These are phyloP conservation scores for Irineochytrium annulatum DNA, from an alignment of 192 early-diverging fungal genomes.

Conservation along the genomic window DNA sequence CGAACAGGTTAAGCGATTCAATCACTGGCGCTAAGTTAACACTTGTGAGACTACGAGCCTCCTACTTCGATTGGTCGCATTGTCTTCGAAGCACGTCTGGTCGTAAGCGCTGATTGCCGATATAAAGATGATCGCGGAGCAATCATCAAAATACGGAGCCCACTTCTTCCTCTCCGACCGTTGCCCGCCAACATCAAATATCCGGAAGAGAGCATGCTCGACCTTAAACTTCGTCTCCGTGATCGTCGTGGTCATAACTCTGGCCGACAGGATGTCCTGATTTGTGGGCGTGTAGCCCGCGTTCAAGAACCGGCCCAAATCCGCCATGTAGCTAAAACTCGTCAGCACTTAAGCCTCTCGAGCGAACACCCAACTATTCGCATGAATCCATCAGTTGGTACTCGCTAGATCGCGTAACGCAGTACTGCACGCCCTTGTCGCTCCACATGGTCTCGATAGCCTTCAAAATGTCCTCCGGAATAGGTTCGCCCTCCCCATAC, in stretches of 20 bases:
- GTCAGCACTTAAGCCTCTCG: not conserved
- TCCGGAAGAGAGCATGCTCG: slow-evolving; percentile 43
- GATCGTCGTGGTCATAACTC: slow-evolving; percentile 66
- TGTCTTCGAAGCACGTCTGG: slow-evolving; percentile 56
- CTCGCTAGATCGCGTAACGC: slow-evolving; percentile 29
- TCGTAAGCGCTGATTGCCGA: slow-evolving; percentile 58
- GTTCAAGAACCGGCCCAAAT: slow-evolving; percentile 43
- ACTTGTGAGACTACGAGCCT: not conserved
- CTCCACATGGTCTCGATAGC: slow-evolving; percentile 29
- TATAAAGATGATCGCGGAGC: slow-evolving; percentile 61
- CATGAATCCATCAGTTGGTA: slow-evolving; percentile 43
- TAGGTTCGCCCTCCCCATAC: slow-evolving; percentile 33
- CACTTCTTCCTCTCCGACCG: slow-evolving; percentile 58
- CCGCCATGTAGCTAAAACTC: slow-evolving; percentile 22
- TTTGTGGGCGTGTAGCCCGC: slow-evolving; percentile 58
- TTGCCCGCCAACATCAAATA: slow-evolving; percentile 67
- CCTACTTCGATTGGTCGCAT: slow-evolving; percentile 46
- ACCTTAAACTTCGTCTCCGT: slow-evolving; percentile 64
- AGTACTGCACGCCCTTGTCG: slow-evolving; percentile 36
- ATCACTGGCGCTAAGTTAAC: slow-evolving; percentile 23
- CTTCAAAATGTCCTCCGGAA: slow-evolving; percentile 9
- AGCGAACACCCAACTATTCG: slow-evolving; percentile 29
- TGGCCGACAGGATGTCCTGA: slow-evolving; percentile 66
- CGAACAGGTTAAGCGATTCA: slow-evolving; percentile 37
- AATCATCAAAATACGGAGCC: slow-evolving; percentile 66